Percentiles rank a stretch among this genome's conserved stretches.
Evolutionary conservation across 1,284 basidiomycete genomes (phyloP).

Genomic region (Rhodotorula sp.): DNA sequence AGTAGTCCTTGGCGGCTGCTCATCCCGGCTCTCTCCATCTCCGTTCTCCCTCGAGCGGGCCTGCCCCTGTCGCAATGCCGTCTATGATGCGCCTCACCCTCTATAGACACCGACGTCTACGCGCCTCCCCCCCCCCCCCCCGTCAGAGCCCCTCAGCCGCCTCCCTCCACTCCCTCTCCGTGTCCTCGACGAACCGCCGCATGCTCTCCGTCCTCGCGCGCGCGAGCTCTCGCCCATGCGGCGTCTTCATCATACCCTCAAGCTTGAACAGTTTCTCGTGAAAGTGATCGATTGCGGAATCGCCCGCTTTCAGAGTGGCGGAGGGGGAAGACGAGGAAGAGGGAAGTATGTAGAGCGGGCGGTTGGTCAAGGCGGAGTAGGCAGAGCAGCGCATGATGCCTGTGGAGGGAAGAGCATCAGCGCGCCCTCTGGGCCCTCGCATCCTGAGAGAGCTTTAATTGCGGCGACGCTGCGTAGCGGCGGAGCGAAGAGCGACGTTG

Average conservation of each 20-base stretch:
- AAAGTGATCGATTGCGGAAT: slow-evolving; percentile 78
- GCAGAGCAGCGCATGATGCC: slow-evolving; percentile 84
- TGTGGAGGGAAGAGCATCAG: slow-evolving; percentile 46
- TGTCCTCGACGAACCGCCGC: slow-evolving; percentile 32
- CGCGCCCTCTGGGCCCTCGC: too few relatives aligned
- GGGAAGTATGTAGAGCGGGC: slow-evolving; percentile 60
- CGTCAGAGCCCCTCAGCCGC: not conserved
- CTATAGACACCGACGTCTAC: not conserved
- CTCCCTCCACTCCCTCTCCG: slow-evolving; percentile 31
- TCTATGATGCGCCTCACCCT: not conserved
- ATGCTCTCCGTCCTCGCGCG: slow-evolving; percentile 36
- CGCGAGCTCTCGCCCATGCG: slow-evolving; percentile 36
- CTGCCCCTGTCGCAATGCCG: too few relatives aligned
- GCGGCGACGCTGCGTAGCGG: not conserved
- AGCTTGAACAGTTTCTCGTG: slow-evolving; percentile 82
- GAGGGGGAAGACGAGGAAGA: slow-evolving; percentile 32
- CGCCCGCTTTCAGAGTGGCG: slow-evolving; percentile 41
- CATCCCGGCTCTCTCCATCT: too few relatives aligned
- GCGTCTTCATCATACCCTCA: slow-evolving; percentile 65
- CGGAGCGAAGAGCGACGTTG: too few relatives aligned
- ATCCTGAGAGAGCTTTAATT: too few relatives aligned
- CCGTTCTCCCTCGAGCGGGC: too few relatives aligned
- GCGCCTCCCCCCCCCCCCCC: not conserved
- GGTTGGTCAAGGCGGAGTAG: slow-evolving; percentile 68
- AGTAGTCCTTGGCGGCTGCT: too few relatives aligned